Evolutionary conservation across 1,139 yeast species (phyloP).

Genomic region (Meyerozyma guilliermondii): DNA sequence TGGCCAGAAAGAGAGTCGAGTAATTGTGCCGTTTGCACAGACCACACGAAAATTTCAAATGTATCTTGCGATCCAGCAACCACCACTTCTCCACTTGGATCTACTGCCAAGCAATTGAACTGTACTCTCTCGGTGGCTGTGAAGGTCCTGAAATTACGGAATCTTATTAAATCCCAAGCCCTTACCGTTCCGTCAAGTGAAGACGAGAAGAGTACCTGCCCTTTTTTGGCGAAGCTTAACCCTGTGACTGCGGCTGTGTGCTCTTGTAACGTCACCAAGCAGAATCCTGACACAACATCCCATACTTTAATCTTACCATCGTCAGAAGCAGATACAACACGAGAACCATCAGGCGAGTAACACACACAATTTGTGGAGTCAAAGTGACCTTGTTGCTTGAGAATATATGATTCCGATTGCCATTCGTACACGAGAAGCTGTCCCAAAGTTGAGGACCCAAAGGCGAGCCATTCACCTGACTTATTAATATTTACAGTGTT

Average conservation of each 20-base stretch:
- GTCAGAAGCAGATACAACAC: slow-evolving; percentile 90
- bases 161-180: slow-evolving; percentile 94
- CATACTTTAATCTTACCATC: slow-evolving; percentile 96
- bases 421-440: slow-evolving; percentile 95
- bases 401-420: slow-evolving; percentile 94
- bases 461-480: slow-evolving; percentile 95
- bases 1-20: slow-evolving; percentile 88
- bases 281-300: slow-evolving; percentile 92
- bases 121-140: slow-evolving; percentile 88
- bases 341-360: slow-evolving; percentile 93
- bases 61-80: slow-evolving; percentile 93
- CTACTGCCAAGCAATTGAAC: slow-evolving; percentile 86
- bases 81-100: slow-evolving; percentile 95
- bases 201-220: slow-evolving; percentile 85
- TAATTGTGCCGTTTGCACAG: slow-evolving; percentile 91
- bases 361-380: slow-evolving; percentile 80
- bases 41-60: slow-evolving; percentile 92
- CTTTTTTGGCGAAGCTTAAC: slow-evolving; percentile 78
- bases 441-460: slow-evolving; percentile 89
- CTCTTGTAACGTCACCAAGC: slow-evolving; percentile 86
- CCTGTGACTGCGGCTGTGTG: slow-evolving; percentile 89
- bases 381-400: slow-evolving; percentile 96
- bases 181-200: slow-evolving; percentile 95
- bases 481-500: slow-evolving; percentile 75
- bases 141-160: slow-evolving; percentile 89